Evolutionary conservation across 805 yeast genomes (phyloP).

Genomic region (Hanseniaspora valbyensis): DNA sequence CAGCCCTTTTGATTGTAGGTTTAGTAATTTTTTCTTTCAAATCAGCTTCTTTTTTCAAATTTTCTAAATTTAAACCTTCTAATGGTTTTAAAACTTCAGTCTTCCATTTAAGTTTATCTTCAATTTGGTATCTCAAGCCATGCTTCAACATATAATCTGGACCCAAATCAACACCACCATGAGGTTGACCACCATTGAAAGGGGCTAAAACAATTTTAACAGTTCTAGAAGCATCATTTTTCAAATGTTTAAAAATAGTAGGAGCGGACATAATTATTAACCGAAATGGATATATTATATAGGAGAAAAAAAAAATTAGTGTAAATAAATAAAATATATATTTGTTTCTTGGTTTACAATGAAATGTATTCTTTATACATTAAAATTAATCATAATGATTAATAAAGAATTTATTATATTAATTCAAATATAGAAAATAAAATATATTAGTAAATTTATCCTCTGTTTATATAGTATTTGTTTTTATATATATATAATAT

Average conservation of each 20-base stretch:
- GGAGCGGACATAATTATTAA: neutral
- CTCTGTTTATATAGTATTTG: too few species aligned
- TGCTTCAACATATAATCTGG: slow-evolving; percentile 68
- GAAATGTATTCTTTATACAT: too few species aligned
- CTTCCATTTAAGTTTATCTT: slow-evolving; percentile 58
- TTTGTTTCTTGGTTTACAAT: too few species aligned
- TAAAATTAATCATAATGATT: too few species aligned
- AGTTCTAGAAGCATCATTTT: slow-evolving; percentile 26
- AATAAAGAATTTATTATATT: too few species aligned
- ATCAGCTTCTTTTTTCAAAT: slow-evolving; percentile 25
- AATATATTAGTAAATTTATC: too few species aligned
- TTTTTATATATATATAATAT: neutral
- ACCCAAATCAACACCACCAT: slow-evolving; percentile 86
- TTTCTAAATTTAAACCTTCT: slow-evolving; percentile 36
- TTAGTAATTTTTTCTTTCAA: slow-evolving; percentile 34
- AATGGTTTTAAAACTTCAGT: slow-evolving; percentile 45
- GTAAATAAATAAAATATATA: too few species aligned
- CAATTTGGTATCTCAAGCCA: slow-evolving; percentile 56
- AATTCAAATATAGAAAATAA: too few species aligned
- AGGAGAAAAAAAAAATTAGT: too few species aligned
- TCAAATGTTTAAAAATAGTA: slow-evolving; percentile 25
- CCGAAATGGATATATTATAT: too few species aligned
- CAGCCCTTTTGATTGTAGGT: slow-evolving; percentile 56
- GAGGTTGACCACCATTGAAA: slow-evolving; percentile 91
- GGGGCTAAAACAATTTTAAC: slow-evolving; percentile 79